Base-by-base conservation (phyloP, 2,329 filamentous ascomycete genomes). In the Elsinoe arachidis region DNA sequence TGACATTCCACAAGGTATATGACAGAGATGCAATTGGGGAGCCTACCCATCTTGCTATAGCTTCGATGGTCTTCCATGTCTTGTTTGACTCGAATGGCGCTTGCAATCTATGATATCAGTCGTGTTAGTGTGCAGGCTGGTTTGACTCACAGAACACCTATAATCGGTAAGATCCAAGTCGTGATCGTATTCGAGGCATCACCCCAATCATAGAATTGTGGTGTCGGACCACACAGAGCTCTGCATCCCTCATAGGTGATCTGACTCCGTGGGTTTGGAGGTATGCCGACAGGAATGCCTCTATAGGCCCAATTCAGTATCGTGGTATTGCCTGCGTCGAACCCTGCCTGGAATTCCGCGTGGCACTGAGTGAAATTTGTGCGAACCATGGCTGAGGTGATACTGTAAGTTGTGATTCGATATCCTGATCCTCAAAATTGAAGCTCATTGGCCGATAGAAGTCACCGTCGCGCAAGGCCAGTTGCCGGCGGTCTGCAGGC, bases 11-110 rank as follows among this genome's bases (percentile, higher is more conserved):
- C 2, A 73, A 63, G 2, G 72, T 69, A 35, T 72, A 73, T 2
- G 65, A 63, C 2, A 73, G 60, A 14, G 64, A 68, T 3, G 67
- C 68, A 57, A 73, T 72, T 0, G 71, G 70, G 26, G 66, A 69
- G 2, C 71, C 70, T 2, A 70, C 61, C 70, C 70, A 73, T 49
- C 70, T 62, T 2, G 65, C 61, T 15, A 71, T 68, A 7, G 71
- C 70, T 10, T 70, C 59, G 1, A 72, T 7, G 1, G 72, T 74
- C 15, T 66, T 61, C 59, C 61, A 66, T 44, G 68, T 65, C 2
- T 64, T 65, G 59, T 74, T 74, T 59, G 72, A 73, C 43, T 72
- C 70, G 55, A 73, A 73, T 0, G 72, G 72, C 12, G 71, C 72
- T 56, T 74, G 72, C 1, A 74, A 59, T 3, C 41, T 46, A 15